Conservation (phyloP, 257 asterid species). For the Solanum sejunctum region DNA sequence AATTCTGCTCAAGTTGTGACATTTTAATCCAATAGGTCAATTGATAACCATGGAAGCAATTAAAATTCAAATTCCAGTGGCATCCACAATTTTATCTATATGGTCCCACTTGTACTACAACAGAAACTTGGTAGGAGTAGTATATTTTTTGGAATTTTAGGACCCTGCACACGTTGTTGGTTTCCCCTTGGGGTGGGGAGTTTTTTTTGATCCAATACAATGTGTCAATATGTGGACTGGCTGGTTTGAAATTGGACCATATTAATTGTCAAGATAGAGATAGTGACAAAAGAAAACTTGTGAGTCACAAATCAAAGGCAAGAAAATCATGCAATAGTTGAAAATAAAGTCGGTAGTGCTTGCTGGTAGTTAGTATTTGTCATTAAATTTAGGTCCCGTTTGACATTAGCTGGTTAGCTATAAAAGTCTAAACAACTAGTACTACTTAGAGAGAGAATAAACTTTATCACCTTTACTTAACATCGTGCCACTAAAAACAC, state of each 20-base stretch:
- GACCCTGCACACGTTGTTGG: neutral
- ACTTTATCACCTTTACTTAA: neutral
- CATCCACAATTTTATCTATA: neutral
- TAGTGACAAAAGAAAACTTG: neutral
- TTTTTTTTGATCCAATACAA: neutral
- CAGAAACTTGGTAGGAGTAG: neutral
- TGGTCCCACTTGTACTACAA: neutral
- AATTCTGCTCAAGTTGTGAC: neutral
- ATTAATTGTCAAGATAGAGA: neutral
- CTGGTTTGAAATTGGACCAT: neutral
- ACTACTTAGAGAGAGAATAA: neutral
- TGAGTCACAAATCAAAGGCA: neutral
- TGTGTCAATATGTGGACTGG: neutral
- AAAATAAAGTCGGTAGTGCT: neutral
- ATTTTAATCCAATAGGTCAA: constrained; percentile 5
- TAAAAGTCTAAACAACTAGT: neutral
- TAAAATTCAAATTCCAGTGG: neutral
- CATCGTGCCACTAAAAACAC: neutral
- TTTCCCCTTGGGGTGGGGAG: neutral
- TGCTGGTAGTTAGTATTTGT: neutral
- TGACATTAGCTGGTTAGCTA: neutral
- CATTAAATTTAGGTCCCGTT: neutral
- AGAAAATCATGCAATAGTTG: neutral
- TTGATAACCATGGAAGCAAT: constrained; percentile 4
- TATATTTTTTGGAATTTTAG: neutral